These are phyloP conservation scores for Calycina herbarum DNA, from an alignment of 2,329 filamentous ascomycete species.

Conservation along the genomic window DNA sequence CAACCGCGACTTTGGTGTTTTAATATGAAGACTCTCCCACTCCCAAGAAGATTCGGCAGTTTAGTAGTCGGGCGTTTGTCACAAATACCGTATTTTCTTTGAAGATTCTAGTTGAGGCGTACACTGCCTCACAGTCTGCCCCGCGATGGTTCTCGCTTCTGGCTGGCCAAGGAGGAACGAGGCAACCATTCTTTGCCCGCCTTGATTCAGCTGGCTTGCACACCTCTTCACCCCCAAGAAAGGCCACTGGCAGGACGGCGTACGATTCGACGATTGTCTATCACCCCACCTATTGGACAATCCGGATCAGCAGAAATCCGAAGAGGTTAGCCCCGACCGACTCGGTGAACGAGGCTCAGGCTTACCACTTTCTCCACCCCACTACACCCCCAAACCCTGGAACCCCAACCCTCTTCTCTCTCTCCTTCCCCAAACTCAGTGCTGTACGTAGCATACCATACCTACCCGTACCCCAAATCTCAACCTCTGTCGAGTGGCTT, in stretches of 20 bases:
- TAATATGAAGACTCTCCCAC: neutral
- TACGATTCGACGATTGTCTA: neutral
- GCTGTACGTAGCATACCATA: neutral
- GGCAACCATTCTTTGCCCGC: conserved; percentile 1
- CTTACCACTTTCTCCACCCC: neutral
- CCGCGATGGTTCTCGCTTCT: conserved; percentile 1
- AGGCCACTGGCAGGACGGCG: neutral
- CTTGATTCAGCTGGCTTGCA: neutral
- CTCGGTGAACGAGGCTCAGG: conserved; percentile 4
- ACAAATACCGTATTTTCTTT: neutral
- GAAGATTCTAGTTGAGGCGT: neutral
- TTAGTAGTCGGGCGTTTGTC: neutral
- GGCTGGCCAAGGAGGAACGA: conserved; percentile 3
- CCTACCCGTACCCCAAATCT: neutral
- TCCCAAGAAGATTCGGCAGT: neutral
- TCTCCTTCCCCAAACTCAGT: neutral
- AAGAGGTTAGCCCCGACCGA: neutral
- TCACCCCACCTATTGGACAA: conserved; percentile 5
- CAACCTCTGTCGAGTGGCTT: conserved; percentile 11
- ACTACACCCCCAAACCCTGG: neutral
- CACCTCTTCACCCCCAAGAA: neutral
- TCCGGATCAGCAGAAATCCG: neutral
- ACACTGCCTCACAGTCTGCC: neutral
- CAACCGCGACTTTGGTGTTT: neutral
- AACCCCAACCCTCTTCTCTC: neutral